Evolutionary conservation across 2,329 filamentous ascomycete species (phyloP).

Genomic region (Fusarium bulbicola): DNA sequence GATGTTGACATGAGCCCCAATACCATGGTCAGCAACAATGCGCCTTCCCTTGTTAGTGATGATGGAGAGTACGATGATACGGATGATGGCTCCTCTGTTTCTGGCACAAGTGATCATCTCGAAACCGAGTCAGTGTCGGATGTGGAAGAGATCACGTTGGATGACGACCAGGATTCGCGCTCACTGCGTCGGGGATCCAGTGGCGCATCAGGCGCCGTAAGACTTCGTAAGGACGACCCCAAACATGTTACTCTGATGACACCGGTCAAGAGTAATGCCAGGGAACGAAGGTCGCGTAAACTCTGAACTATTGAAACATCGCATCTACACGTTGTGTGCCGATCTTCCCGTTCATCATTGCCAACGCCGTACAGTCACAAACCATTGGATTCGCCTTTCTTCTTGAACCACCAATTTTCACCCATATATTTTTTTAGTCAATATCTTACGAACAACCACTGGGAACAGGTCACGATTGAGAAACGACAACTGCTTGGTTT

Average conservation of each 20-base stretch:
- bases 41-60: constrained; percentile 82
- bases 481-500: constrained; percentile 34
- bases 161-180: constrained; percentile 63
- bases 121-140: constrained; percentile 69
- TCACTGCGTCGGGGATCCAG: constrained; percentile 56
- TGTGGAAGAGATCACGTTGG: constrained; percentile 69
- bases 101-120: constrained; percentile 64
- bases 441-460: constrained; percentile 28
- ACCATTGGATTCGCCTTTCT: constrained; percentile 41
- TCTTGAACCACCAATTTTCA: constrained; percentile 42
- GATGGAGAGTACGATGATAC: constrained; percentile 82
- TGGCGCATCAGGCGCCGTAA: constrained; percentile 55
- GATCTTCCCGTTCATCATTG: constrained; percentile 4
- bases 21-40: constrained; percentile 76
- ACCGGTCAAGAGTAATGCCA: constrained; percentile 56
- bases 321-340: neutral
- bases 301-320: constrained; percentile 27
- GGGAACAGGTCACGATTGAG: constrained; percentile 24
- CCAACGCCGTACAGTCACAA: constrained; percentile 16
- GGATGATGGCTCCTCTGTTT: constrained; percentile 69
- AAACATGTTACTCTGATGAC: constrained; percentile 67
- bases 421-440: constrained; percentile 46
- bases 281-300: constrained; percentile 45
- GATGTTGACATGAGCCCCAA: constrained; percentile 74
- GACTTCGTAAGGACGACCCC: constrained; percentile 62